Evolutionary conservation across 352 stramenopile species (phyloP).

Genomic region (Globisporangium cederbergense): DNA sequence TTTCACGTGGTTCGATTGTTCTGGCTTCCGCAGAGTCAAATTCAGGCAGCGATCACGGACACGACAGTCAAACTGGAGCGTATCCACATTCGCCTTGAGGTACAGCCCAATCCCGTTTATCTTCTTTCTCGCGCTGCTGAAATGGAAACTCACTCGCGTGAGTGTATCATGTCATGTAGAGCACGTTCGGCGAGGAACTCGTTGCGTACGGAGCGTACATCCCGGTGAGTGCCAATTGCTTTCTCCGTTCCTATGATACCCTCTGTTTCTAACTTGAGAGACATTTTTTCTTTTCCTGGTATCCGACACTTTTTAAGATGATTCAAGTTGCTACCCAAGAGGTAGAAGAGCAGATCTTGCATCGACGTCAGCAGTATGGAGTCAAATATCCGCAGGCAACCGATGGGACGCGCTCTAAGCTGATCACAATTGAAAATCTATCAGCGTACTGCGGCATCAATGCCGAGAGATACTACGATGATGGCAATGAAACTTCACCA

Average conservation of each 20-base stretch:
- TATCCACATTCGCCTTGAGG: constrained; percentile 69
- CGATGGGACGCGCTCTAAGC: constrained; percentile 41
- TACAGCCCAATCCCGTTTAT: constrained; percentile 10
- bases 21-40: constrained; percentile 29
- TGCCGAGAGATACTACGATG: constrained; percentile 28
- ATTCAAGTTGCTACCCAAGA: constrained; percentile 52
- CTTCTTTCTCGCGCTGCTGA: not conserved
- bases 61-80: constrained; percentile 62
- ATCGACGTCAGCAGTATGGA: constrained; percentile 47
- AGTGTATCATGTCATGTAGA: constrained; percentile 21
- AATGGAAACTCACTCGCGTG: not conserved
- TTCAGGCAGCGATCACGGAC: constrained; percentile 44
- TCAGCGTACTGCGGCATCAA: constrained; percentile 60
- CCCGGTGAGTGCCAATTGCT: constrained; percentile 25
- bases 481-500: not conserved
- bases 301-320: constrained; percentile 22
- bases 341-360: constrained; percentile 57
- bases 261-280: not conserved
- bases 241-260: not conserved
- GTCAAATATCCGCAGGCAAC: constrained; percentile 36
- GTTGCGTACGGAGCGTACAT: constrained; percentile 61
- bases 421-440: constrained; percentile 57
- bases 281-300: not conserved
- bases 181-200: constrained; percentile 30
- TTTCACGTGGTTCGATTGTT: not conserved